These are phyloP conservation scores for Fusarium goolgardi DNA, from an alignment of 2,329 filamentous ascomycete genomes.

Conservation along the genomic window DNA sequence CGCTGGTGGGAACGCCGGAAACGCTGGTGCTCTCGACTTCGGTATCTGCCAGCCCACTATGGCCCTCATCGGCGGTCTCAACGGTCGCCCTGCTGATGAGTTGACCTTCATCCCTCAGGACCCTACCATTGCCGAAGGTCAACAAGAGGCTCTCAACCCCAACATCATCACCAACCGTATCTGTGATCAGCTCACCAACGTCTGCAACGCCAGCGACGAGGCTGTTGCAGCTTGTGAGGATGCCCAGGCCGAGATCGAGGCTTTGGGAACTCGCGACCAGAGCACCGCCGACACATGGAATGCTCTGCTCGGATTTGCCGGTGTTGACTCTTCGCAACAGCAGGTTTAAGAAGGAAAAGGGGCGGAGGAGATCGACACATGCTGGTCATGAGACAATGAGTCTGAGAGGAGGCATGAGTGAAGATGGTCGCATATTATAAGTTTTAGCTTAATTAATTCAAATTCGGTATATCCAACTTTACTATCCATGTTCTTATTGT, in stretches of 20 bases:
- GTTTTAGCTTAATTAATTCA: slow-evolving; percentile 20
- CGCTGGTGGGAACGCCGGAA: slow-evolving; percentile 5
- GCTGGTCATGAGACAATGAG: slow-evolving; percentile 32
- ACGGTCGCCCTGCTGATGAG: slow-evolving; percentile 67
- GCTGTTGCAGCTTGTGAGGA: slow-evolving; percentile 65
- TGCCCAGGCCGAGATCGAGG: slow-evolving; percentile 65
- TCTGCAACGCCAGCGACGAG: slow-evolving; percentile 71
- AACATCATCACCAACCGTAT: slow-evolving; percentile 80
- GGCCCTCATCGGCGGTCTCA: slow-evolving; percentile 68
- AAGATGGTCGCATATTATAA: slow-evolving; percentile 13
- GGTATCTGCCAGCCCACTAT: slow-evolving; percentile 67
- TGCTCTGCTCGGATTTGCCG: slow-evolving; percentile 52
- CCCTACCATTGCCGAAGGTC: slow-evolving; percentile 66
- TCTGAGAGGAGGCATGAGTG: slow-evolving; percentile 13
- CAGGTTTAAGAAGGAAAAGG: slow-evolving; percentile 31
- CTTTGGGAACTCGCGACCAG: slow-evolving; percentile 61
- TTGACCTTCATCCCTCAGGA: slow-evolving; percentile 77
- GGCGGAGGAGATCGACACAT: slow-evolving; percentile 21
- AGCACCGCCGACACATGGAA: slow-evolving; percentile 63
- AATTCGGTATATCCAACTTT: slow-evolving; percentile 7
- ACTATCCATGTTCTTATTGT: not conserved
- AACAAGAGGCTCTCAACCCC: slow-evolving; percentile 76
- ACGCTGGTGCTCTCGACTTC: slow-evolving; percentile 58
- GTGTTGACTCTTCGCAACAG: slow-evolving; percentile 40
- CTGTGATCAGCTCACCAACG: slow-evolving; percentile 75